Evolutionary conservation across 331 rosid species (phyloP), one percentile per base, ranked within the genome.

Genomic region (Cydonia oblonga): DNA sequence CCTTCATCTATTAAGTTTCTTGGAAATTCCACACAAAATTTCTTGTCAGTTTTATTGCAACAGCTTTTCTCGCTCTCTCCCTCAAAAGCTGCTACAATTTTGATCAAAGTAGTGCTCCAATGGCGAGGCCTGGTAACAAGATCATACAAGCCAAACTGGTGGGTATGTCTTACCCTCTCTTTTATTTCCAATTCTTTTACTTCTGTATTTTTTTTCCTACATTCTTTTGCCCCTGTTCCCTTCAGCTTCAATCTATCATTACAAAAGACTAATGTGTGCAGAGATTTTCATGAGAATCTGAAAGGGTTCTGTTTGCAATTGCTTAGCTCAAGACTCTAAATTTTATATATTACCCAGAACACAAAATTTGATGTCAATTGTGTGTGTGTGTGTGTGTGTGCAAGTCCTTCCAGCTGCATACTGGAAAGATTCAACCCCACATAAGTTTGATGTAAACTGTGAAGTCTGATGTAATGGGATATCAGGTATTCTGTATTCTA

Each of bases 141-240:
- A 84, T 87, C 85, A 79, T 90, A 40, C 95, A 85, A 86, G 87
- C 96, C 87, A 85, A 84, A 86, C 80, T 90, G 96, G 96, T 90
- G 81, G 89, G 92, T 90, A 87, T 79, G 87, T 87, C 86, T 85
- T 69, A 78, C 86, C 88, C 71, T 83, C 57, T 68, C 23, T 19
- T 7, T 16, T 67, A 9, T 25, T 74, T 32, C 33, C 10, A 40
- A 35, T 57, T 78, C 33, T 9, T 19, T 35, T 5, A 29, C 25
- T 38, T 38, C 13, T 38, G 2, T 38, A 35, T 38, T 38, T 0
- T 38, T 38, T 35, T 33, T 35, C 9, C 9, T 9, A 38, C n/a
- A 38, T 38, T 38, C 42, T n/a, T n/a, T n/a, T n/a, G n/a, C 4
- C 8, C 15, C 52, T 15, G 52, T 15, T 46, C 52, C 52, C 52